Conservation (phyloP, 2,329 filamentous ascomycete species). For the Arthroderma sp. region DNA sequence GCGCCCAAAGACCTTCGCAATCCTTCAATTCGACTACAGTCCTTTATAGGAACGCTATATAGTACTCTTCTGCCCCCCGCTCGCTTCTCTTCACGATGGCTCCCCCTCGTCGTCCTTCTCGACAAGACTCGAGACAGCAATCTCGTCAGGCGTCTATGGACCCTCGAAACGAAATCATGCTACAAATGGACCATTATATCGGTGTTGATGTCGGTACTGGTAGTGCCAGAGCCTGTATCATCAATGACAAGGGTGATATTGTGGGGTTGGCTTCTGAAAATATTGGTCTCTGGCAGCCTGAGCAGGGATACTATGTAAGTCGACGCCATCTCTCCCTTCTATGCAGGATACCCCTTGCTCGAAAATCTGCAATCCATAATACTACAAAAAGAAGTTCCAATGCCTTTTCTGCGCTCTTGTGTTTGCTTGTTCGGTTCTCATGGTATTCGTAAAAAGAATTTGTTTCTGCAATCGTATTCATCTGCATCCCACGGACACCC, state of each 20-base stretch:
- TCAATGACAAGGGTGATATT: slow-evolving; percentile 84
- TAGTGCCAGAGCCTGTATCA: slow-evolving; percentile 88
- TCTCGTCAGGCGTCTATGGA: slow-evolving; percentile 29
- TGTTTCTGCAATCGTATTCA: no score
- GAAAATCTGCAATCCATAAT: no score
- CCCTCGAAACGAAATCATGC: slow-evolving; percentile 43
- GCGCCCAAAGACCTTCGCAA: neutral
- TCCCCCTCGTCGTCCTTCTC: slow-evolving; percentile 13
- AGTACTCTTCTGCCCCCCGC: neutral
- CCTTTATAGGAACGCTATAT: neutral
- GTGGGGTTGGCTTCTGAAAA: slow-evolving; percentile 56
- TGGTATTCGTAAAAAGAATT: no score
- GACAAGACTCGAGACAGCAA: slow-evolving; percentile 18
- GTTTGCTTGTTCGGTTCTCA: no score
- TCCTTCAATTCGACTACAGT: neutral
- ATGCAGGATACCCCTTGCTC: no score
- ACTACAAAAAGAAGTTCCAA: no score
- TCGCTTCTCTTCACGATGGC: slow-evolving; percentile 15
- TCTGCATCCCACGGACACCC: neutral
- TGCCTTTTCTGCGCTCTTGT: no score
- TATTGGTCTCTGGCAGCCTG: slow-evolving; percentile 68
- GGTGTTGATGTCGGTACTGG: slow-evolving; percentile 95
- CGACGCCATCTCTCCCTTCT: neutral
- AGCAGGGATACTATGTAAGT: slow-evolving; percentile 59
- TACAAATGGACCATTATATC: slow-evolving; percentile 52